Conservation (phyloP, 257 asterid species). For the Solanum neorickii region DNA sequence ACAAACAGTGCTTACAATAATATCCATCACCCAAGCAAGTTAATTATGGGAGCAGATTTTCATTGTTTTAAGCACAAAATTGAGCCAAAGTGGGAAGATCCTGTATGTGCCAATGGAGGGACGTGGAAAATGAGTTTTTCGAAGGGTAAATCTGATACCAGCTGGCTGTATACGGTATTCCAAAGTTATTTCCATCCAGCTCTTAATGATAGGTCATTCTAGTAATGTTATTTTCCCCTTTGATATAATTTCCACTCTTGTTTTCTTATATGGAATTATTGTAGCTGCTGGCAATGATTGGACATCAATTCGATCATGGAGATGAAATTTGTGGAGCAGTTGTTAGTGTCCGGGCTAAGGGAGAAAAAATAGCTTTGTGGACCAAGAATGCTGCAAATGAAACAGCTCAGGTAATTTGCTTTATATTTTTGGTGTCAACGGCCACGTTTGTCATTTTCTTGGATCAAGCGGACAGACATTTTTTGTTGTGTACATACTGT, state of each 20-base stretch:
- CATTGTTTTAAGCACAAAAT: slow-evolving; percentile 75
- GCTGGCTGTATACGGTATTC: slow-evolving; percentile 84
- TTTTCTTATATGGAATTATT: slow-evolving; percentile 5
- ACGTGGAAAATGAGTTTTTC: slow-evolving; percentile 52
- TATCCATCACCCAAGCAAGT: slow-evolving; percentile 72
- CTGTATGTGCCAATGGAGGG: slow-evolving; percentile 90
- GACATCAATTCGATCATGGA: slow-evolving; percentile 86
- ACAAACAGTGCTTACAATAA: slow-evolving; percentile 72
- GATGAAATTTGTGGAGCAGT: slow-evolving; percentile 99
- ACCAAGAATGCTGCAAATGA: slow-evolving; percentile 94
- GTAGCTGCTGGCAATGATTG: slow-evolving; percentile 90
- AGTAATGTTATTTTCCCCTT: neutral
- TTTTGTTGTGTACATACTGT: neutral
- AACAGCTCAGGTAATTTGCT: slow-evolving; percentile 67
- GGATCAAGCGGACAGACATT: neutral
- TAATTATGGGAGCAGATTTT: slow-evolving; percentile 55
- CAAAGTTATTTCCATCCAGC: neutral
- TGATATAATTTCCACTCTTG: neutral
- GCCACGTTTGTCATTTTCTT: neutral
- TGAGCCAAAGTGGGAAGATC: slow-evolving; percentile 94
- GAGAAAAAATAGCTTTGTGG: slow-evolving; percentile 79
- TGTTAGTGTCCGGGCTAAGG: slow-evolving; percentile 54
- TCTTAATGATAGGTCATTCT: neutral
- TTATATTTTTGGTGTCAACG: neutral
- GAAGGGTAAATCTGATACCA: slow-evolving; percentile 62